These are phyloP conservation scores for Aspergillus candidus DNA, from an alignment of 2,329 filamentous ascomycete genomes.

Conservation along the genomic window DNA sequence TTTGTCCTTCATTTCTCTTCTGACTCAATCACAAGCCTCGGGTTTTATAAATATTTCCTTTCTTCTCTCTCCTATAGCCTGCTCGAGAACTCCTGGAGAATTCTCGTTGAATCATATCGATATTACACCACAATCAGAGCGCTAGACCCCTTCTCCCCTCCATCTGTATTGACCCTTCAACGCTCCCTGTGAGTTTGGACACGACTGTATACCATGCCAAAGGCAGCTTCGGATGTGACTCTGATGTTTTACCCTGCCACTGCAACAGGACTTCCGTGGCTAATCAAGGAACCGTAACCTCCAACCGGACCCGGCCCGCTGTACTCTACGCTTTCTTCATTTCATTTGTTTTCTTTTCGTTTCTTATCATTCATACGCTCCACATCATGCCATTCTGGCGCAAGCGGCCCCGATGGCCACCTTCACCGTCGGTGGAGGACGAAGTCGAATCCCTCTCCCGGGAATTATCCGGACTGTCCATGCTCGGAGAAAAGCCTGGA, in stretches of 20 bases:
- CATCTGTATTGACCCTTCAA: constrained; percentile 1
- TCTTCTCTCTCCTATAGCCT: too few species aligned
- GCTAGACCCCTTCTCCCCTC: constrained; percentile 2
- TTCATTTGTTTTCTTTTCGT: constrained; percentile 5
- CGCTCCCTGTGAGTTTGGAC: constrained; percentile 15
- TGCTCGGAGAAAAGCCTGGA: constrained; percentile 26
- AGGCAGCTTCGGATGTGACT: constrained; percentile 12
- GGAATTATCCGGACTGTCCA: constrained; percentile 31
- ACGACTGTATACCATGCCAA: constrained; percentile 20
- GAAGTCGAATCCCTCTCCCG: constrained; percentile 37
- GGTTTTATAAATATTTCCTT: too few species aligned
- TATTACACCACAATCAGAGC: not conserved
- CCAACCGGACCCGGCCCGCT: not conserved
- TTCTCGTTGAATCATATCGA: too few species aligned
- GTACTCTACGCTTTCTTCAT: constrained; percentile 12
- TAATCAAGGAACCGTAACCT: constrained; percentile 4
- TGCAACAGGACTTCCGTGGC: constrained; percentile 13
- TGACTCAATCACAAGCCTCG: not conserved
- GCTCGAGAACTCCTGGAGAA: too few species aligned
- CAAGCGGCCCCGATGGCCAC: constrained; percentile 34
- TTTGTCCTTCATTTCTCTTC: not conserved
- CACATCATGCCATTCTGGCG: constrained; percentile 21
- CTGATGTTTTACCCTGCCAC: constrained; percentile 13
- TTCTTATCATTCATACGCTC: constrained; percentile 7
- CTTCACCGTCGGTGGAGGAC: constrained; percentile 42